Evolutionary conservation across 2,329 filamentous ascomycete species (phyloP).

Genomic region (Ilyonectria destructans): DNA sequence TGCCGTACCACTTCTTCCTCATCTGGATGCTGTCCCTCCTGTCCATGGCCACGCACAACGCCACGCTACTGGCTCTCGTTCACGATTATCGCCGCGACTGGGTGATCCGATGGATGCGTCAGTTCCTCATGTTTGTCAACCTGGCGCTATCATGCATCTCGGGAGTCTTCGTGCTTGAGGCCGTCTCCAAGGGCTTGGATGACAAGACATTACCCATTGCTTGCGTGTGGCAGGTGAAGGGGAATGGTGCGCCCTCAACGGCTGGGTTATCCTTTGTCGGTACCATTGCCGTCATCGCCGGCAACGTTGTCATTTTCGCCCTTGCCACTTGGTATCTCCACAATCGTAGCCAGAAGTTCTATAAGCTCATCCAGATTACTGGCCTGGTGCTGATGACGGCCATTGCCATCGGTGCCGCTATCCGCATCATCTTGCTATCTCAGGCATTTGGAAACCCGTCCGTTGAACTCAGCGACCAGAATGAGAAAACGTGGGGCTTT

Average conservation of each 20-base stretch:
- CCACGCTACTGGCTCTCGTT: constrained; percentile 75
- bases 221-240: constrained; percentile 71
- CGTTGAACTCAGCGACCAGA: constrained; percentile 45
- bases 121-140: constrained; percentile 78
- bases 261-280: constrained; percentile 68
- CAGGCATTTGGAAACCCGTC: constrained; percentile 68
- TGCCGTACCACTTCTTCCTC: constrained; percentile 80
- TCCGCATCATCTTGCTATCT: constrained; percentile 70
- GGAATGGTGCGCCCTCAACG: constrained; percentile 56
- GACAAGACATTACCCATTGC: constrained; percentile 71
- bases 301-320: constrained; percentile 72
- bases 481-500: constrained; percentile 46
- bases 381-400: constrained; percentile 71
- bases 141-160: constrained; percentile 71
- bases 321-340: constrained; percentile 78
- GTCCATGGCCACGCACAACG: constrained; percentile 77
- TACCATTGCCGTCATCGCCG: constrained; percentile 74
- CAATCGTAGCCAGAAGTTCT: constrained; percentile 67
- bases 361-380: constrained; percentile 67
- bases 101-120: constrained; percentile 77
- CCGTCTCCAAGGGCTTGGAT: constrained; percentile 67
- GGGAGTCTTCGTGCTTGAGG: constrained; percentile 71
- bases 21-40: constrained; percentile 79
- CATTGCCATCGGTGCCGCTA: constrained; percentile 72
- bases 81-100: constrained; percentile 78